Percentiles rank a stretch among this genome's conserved stretches.
These are phyloP conservation scores for Syncephalis plumigaleata DNA, from an alignment of 371 early-diverging fungal genomes.

Conservation along the genomic window DNA sequence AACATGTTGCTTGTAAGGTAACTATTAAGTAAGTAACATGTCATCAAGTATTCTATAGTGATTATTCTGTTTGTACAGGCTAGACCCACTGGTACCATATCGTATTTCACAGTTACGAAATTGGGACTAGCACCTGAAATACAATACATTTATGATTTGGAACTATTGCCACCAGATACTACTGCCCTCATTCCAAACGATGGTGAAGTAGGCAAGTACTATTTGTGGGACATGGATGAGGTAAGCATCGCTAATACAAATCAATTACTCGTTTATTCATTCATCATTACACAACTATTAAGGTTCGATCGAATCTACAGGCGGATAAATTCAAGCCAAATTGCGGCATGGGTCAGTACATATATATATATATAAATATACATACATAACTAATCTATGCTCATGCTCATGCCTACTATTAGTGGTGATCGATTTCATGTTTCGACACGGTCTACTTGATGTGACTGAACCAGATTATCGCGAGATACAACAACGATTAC, in stretches of 20 bases:
- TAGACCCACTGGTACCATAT: constrained; percentile 36
- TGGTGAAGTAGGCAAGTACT: constrained; percentile 80
- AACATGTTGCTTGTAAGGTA: constrained; percentile 24
- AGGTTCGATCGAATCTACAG: constrained; percentile 29
- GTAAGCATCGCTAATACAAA: constrained; percentile 10
- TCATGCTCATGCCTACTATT: neutral
- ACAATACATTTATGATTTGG: constrained; percentile 71
- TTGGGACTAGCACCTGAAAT: constrained; percentile 48
- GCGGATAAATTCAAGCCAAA: constrained; percentile 74
- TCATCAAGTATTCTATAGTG: neutral
- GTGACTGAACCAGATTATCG: no score
- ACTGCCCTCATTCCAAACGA: constrained; percentile 59
- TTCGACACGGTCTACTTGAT: constrained; percentile 52
- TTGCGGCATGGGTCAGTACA: constrained; percentile 39
- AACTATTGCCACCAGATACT: constrained; percentile 36
- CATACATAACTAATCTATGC: neutral
- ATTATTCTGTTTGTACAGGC: constrained; percentile 14
- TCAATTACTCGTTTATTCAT: neutral
- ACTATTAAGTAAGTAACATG: neutral
- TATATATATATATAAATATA: neutral
- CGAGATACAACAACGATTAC: no score
- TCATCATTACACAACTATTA: neutral
- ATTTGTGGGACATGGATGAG: constrained; percentile 50
- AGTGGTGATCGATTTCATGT: constrained; percentile 70
- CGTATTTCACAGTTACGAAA: constrained; percentile 37